A percentile compares a stretch with the other conserved stretches of the same genome.
phyloP scores from a whole-genome alignment of 352 stramenopile genomes.

The Phytophthora vignae region DNA sequence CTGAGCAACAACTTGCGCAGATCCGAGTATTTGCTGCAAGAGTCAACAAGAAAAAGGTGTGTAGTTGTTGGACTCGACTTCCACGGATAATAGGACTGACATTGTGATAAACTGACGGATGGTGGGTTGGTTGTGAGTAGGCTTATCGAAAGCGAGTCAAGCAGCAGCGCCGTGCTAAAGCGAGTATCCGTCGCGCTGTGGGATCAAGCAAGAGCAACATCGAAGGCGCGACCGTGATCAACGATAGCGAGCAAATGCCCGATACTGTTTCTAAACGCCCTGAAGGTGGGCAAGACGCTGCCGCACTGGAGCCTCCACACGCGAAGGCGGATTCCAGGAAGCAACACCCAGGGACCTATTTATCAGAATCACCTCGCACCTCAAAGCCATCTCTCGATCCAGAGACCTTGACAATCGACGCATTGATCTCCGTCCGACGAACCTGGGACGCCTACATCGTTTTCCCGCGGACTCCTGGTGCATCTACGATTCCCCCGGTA shows the following conservation, averaged over 20 bases:
- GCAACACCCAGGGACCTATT: neutral
- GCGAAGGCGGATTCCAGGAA: neutral
- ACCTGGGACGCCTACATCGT: conserved; percentile 51
- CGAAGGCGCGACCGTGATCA: neutral
- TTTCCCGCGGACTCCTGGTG: conserved; percentile 31
- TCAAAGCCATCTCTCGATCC: conserved; percentile 26
- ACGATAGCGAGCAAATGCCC: neutral
- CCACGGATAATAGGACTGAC: neutral
- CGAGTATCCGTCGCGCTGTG: conserved; percentile 25
- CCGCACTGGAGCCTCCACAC: too few species aligned
- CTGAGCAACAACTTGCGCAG: conserved; percentile 20
- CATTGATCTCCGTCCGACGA: conserved; percentile 45
- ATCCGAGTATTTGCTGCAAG: conserved; percentile 31
- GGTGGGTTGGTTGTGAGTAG: conserved; percentile 7
- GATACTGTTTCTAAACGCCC: neutral
- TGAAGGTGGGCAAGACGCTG: neutral
- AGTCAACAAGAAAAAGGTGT: conserved; percentile 46
- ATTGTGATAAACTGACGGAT: neutral
- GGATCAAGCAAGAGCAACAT: neutral
- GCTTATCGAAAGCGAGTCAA: conserved; percentile 44
- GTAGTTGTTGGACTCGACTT: neutral
- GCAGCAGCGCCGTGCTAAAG: conserved; percentile 26
- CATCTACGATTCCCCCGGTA: conserved; percentile 53
- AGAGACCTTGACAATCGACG: conserved; percentile 36
- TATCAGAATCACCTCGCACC: conserved; percentile 1